Conservation (phyloP, 345 rosid genomes). For the Acer saccharum region DNA sequence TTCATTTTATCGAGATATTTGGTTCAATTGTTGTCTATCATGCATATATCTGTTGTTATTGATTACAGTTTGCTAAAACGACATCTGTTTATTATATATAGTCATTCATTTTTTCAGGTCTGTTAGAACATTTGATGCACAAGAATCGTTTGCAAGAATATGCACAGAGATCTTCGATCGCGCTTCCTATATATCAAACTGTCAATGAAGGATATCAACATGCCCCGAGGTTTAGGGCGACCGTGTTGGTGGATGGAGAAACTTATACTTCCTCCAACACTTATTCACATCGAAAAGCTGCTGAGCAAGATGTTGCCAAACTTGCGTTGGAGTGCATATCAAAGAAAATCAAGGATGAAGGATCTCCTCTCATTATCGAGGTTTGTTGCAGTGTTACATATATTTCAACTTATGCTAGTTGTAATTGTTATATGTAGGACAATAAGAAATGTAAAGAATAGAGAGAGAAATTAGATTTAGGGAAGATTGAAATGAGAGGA, state of each 20-base stretch:
- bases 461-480: too few relatives aligned
- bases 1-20: background rate
- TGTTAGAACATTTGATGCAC: slow-evolving; percentile 8
- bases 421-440: too few relatives aligned
- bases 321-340: slow-evolving; percentile 37
- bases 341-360: slow-evolving; percentile 36
- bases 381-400: slow-evolving; percentile 22
- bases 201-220: slow-evolving; percentile 34
- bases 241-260: slow-evolving; percentile 38
- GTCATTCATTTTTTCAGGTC: background rate
- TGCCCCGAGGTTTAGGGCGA: slow-evolving; percentile 39
- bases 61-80: background rate
- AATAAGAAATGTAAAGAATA: too few relatives aligned
- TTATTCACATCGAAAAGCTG: slow-evolving; percentile 37
- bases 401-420: background rate
- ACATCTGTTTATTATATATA: too few relatives aligned
- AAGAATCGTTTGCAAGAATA: slow-evolving; percentile 46
- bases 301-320: slow-evolving; percentile 53
- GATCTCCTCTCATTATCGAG: slow-evolving; percentile 28
- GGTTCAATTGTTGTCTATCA: background rate
- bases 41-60: background rate
- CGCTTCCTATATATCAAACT: slow-evolving; percentile 30
- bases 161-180: slow-evolving; percentile 38
- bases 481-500: too few relatives aligned
- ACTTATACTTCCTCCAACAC: slow-evolving; percentile 34